These are phyloP conservation scores for Aspergillus alliaceus DNA, from an alignment of 2,329 filamentous ascomycete genomes.

Conservation along the genomic window DNA sequence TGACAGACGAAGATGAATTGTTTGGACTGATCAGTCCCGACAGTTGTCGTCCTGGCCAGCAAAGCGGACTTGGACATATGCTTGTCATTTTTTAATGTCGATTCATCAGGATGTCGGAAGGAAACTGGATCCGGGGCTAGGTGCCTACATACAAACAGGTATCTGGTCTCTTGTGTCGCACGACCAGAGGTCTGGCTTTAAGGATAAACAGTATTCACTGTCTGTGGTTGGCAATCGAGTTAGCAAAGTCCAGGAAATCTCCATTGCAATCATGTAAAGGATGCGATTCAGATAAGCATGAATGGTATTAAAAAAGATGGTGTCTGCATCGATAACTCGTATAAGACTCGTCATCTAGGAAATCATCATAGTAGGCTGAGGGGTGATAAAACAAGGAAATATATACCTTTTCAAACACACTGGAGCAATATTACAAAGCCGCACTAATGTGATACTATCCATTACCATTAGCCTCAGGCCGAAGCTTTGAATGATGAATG, in stretches of 20 bases:
- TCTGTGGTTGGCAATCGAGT: conserved; percentile 9
- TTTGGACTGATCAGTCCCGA: conserved; percentile 47
- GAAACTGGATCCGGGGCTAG: conserved; percentile 16
- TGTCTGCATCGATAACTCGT: conserved; percentile 63
- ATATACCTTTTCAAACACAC: conserved; percentile 20
- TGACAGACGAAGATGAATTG: conserved; percentile 15
- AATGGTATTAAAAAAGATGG: conserved; percentile 56
- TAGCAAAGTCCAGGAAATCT: conserved; percentile 14
- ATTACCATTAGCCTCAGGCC: conserved; percentile 27
- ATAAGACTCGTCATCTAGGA: conserved; percentile 67
- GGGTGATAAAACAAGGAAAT: not conserved
- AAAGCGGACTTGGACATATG: conserved; percentile 83
- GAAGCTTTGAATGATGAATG: conserved; percentile 19
- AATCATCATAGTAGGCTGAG: conserved; percentile 47
- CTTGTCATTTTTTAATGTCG: conserved; percentile 84
- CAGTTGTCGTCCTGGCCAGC: conserved; percentile 54
- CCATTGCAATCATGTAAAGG: conserved; percentile 5
- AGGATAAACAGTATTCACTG: not conserved
- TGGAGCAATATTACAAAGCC: no score
- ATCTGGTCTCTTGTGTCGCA: not conserved
- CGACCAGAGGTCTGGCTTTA: not conserved
- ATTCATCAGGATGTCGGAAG: conserved; percentile 70
- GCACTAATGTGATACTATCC: no score
- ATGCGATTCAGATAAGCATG: conserved; percentile 55
- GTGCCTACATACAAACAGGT: conserved; percentile 28